Evolutionary conservation across 164 flowering plant genomes (phyloP).

Genomic region (Paratinospora sagittata): DNA sequence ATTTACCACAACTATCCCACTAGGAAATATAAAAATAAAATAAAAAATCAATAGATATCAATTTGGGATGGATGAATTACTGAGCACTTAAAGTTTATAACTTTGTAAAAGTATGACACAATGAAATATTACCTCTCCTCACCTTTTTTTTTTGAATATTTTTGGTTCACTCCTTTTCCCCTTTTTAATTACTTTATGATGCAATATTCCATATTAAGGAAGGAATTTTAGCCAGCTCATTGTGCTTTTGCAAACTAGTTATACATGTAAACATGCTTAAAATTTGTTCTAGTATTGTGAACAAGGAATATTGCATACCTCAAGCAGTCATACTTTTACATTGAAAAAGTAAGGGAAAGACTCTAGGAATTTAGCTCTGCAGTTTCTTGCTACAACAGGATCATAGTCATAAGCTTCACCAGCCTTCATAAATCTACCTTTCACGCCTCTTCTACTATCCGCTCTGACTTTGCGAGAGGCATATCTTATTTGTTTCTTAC

Average conservation of each 20-base stretch:
- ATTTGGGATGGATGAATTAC: too few relatives aligned
- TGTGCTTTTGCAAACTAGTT: background rate
- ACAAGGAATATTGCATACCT: background rate
- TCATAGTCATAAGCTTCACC: slow-evolving; percentile 9
- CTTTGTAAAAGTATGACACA: too few relatives aligned
- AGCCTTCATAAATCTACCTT: slow-evolving; percentile 13
- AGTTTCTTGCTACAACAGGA: slow-evolving; percentile 4
- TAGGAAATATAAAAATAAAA: too few relatives aligned
- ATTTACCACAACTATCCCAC: too few relatives aligned
- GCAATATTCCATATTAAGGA: background rate
- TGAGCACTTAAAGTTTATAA: too few relatives aligned
- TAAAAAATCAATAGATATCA: too few relatives aligned
- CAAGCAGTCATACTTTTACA: background rate
- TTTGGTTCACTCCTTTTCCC: background rate
- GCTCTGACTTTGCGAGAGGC: slow-evolving; percentile 12
- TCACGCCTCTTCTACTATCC: slow-evolving; percentile 7
- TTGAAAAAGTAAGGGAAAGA: background rate
- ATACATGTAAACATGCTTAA: background rate
- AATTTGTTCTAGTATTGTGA: background rate
- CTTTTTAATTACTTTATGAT: background rate
- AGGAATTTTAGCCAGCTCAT: too few relatives aligned
- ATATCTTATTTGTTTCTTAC: slow-evolving; percentile 10
- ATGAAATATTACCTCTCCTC: too few relatives aligned
- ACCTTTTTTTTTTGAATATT: too few relatives aligned
- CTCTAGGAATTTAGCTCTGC: background rate